A percentile compares a stretch with the other conserved stretches of the same genome.
Evolutionary conservation across 208 protist genomes (phyloP).

Genomic region (Angomonas deanei): DNA sequence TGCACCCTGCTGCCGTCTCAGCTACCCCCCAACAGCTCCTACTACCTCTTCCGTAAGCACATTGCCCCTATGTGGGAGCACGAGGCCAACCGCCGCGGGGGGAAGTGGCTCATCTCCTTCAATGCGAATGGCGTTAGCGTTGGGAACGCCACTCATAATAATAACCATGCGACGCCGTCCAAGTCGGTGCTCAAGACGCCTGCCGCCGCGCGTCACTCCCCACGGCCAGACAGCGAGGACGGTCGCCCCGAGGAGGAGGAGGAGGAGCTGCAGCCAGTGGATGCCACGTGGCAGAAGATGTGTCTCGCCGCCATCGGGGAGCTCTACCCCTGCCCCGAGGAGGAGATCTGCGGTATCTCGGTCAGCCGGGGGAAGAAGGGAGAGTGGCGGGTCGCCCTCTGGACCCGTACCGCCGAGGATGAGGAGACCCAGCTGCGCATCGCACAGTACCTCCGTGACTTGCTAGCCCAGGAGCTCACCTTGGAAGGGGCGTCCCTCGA

Average conservation of each 20-base stretch:
- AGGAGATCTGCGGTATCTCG: conserved; percentile 82
- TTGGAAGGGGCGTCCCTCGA: neutral
- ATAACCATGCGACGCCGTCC: too few relatives aligned
- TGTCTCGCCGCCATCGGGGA: conserved; percentile 80
- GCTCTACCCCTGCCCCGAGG: conserved; percentile 65
- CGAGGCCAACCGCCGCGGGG: conserved; percentile 82
- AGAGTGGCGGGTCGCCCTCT: conserved; percentile 82
- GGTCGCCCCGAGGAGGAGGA: neutral
- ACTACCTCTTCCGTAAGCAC: conserved; percentile 85
- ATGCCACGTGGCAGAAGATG: conserved; percentile 72
- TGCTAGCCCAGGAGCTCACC: neutral
- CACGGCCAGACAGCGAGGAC: neutral
- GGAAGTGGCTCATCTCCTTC: conserved; percentile 81
- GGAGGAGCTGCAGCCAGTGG: conserved; percentile 33
- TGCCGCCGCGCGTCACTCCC: neutral
- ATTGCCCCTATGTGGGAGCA: conserved; percentile 91
- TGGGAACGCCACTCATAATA: too few relatives aligned
- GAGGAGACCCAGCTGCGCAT: conserved; percentile 54
- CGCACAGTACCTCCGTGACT: conserved; percentile 39
- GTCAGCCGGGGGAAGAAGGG: conserved; percentile 47
- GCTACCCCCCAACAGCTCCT: conserved; percentile 64
- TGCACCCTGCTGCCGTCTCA: conserved; percentile 75
- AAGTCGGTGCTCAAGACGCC: neutral
- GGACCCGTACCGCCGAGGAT: conserved; percentile 78
- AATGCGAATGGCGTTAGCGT: conserved; percentile 11